Evolutionary conservation across 192 early-diverging fungal species (phyloP), one percentile per base, ranked within the genome.

Genomic region (Gigaspora rosea): DNA sequence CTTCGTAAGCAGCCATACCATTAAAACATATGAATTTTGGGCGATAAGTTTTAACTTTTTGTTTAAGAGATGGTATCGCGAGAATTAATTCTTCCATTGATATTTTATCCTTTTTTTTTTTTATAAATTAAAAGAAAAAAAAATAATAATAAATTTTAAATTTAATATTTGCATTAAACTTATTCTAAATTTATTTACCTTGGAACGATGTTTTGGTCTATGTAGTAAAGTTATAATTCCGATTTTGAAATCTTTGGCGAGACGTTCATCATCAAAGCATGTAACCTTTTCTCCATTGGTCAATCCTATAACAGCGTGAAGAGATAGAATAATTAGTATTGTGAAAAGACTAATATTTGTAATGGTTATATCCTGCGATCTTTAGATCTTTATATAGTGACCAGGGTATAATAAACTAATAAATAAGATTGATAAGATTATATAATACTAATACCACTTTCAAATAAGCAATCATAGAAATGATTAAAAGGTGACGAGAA

Each of bases 401-500:
- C 27, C 27, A 27, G 27, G 27, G 27, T 27, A 27, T 27, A 27
- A 27, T 1, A 27, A 27, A 27, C 1, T 27, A 27, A 27, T 27
- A 27, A 27, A 27, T 27, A 27, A 27, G 27, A 27, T 27, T 27
- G 1, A 27, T 27, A 27, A 27, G 27, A 27, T 27, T 27, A 27
- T 27, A 27, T 27, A 27, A 27, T 27, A 27, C 27, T 0, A 27
- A 57, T 83, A 80, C 85, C 88, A 64, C 88, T 88, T 61, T 90
- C 85, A 27, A 78, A 88, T 50, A 94, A 79, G n/a, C 90, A 90
- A 8, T 84, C 82, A 89, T 91, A 94, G 82, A 94, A 92, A 67
- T 87, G 88, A 77, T 92, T 94, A 13, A 83, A 87, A 2, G 89
- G 88, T 61, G 88, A 87, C 18, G 91, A 86, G 84, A 90, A 94